Percentiles rank a stretch among this genome's conserved stretches.
phyloP scores from a whole-genome alignment of 202 grass and related monocot genomes.

The Elaeis oleifera region DNA sequence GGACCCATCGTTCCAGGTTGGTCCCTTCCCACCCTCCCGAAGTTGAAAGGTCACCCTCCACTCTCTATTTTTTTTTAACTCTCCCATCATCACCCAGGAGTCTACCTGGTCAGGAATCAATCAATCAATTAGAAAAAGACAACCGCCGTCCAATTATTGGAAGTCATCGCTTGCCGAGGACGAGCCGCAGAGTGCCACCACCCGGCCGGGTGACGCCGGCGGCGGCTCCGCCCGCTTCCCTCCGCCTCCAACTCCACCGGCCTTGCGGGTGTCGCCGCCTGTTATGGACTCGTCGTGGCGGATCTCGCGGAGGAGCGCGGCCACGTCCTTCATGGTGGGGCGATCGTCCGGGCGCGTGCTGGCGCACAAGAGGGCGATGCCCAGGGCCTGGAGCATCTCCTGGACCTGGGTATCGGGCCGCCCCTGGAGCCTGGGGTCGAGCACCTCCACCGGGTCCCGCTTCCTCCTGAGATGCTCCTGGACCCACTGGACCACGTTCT shows the following conservation, averaged over 20 bases:
- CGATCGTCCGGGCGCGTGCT: conserved; percentile 51
- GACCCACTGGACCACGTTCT: conserved; percentile 80
- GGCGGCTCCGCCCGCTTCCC: conserved; percentile 1
- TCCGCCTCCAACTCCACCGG: not conserved
- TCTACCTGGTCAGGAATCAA: too few relatives aligned
- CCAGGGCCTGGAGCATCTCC: conserved; percentile 81
- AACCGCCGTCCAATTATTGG: too few relatives aligned
- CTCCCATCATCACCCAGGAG: too few relatives aligned
- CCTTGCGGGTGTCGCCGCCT: not conserved
- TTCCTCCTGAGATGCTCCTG: conserved; percentile 57
- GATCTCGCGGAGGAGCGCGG: conserved; percentile 68
- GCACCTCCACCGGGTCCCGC: conserved; percentile 45
- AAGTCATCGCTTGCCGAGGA: too few relatives aligned
- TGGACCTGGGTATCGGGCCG: conserved; percentile 55
- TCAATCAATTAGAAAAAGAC: too few relatives aligned
- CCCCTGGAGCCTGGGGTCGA: conserved; percentile 48
- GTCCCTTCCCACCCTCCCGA: too few relatives aligned
- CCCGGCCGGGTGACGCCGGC: not conserved
- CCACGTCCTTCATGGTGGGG: conserved; percentile 81
- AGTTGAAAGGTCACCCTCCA: too few relatives aligned
- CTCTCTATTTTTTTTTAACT: too few relatives aligned
- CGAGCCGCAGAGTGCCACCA: too few relatives aligned
- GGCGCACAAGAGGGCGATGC: conserved; percentile 69
- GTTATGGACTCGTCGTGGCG: conserved; percentile 34
- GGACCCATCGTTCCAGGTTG: too few relatives aligned